These are phyloP conservation scores for Chaetomiaceae sp. DNA, from an alignment of 2,329 filamentous ascomycete species.

Conservation along the genomic window DNA sequence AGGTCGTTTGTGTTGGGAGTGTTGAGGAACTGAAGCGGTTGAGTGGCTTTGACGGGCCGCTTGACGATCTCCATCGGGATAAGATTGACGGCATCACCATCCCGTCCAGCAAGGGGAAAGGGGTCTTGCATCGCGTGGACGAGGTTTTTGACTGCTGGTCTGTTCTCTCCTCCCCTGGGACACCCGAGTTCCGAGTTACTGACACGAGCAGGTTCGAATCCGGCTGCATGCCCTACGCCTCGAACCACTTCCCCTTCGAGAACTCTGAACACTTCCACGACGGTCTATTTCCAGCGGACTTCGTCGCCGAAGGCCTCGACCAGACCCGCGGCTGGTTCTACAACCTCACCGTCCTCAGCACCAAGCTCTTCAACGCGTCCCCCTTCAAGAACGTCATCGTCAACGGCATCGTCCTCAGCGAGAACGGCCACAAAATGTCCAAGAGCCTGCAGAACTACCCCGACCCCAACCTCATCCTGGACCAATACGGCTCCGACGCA, in stretches of 20 bases:
- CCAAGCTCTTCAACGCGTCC: conserved; percentile 75
- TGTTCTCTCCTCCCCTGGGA: conserved; percentile 33
- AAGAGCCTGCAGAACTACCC: conserved; percentile 96
- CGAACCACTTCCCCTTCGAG: conserved; percentile 39
- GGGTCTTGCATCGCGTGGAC: conserved; percentile 71
- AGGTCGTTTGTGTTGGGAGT: conserved; percentile 81
- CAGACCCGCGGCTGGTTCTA: conserved; percentile 98
- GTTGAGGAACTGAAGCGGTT: conserved; percentile 77
- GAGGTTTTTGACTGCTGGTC: conserved; percentile 97
- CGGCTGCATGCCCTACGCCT: conserved; percentile 96
- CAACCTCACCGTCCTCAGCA: conserved; percentile 84
- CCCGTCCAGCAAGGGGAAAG: conserved; percentile 82
- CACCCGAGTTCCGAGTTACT: background rate
- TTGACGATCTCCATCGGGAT: conserved; percentile 85
- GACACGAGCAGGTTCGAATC: conserved; percentile 60
- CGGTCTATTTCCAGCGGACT: conserved; percentile 80
- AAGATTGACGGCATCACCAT: conserved; percentile 94
- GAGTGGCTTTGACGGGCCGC: conserved; percentile 77
- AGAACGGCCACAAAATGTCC: conserved; percentile 98
- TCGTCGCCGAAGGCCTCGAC: conserved; percentile 83
- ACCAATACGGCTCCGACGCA: conserved; percentile 85
- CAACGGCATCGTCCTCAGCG: conserved; percentile 87
- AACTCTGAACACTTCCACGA: conserved; percentile 72
- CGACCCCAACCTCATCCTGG: conserved; percentile 76
- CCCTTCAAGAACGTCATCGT: conserved; percentile 94